A percentile compares a stretch with the other conserved stretches of the same genome.
These are phyloP conservation scores for Spirogloea muscicola DNA, from an alignment of 139 green algal genomes.

Conservation along the genomic window DNA sequence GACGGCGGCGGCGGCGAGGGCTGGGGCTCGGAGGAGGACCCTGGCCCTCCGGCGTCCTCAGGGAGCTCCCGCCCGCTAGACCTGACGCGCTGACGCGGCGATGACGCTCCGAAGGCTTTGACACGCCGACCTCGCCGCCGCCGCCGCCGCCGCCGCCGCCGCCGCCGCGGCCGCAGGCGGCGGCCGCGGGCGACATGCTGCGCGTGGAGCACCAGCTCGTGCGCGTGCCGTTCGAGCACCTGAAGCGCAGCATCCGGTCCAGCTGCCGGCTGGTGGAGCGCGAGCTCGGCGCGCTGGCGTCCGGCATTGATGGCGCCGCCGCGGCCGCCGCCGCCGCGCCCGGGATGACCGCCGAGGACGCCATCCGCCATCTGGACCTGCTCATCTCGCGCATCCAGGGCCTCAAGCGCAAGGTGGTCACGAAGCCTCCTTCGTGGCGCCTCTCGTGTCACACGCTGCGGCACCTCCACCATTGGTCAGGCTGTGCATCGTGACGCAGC, in stretches of 20 bases:
- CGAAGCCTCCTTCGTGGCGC: not conserved
- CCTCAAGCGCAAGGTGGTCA: slow-evolving; percentile 70
- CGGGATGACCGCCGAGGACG: not conserved
- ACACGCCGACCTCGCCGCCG: too few relatives aligned
- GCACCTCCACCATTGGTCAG: not conserved
- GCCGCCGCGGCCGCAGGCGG: too few relatives aligned
- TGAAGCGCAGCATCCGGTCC: slow-evolving; percentile 10
- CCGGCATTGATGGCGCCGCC: too few relatives aligned
- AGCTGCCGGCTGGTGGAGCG: not conserved
- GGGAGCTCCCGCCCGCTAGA: too few relatives aligned
- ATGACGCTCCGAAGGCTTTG: too few relatives aligned
- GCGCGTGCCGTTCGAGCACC: slow-evolving; percentile 28
- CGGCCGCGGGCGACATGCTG: not conserved
- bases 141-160: too few relatives aligned
- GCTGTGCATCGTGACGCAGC: not conserved
- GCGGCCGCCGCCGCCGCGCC: not conserved
- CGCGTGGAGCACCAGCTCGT: slow-evolving; percentile 27
- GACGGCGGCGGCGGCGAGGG: too few relatives aligned
- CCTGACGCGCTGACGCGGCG: too few relatives aligned
- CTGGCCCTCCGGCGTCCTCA: too few relatives aligned
- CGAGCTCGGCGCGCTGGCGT: not conserved
- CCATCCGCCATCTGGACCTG: slow-evolving; percentile 47
- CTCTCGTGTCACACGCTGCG: not conserved
- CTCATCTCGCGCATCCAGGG: slow-evolving; percentile 55
- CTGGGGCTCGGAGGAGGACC: too few relatives aligned